A percentile compares a stretch with the other conserved stretches of the same genome.
Evolutionary conservation across 495 filamentous ascomycete genomes (phyloP).

Genomic region (Umbilicaria muhlenbergii): DNA sequence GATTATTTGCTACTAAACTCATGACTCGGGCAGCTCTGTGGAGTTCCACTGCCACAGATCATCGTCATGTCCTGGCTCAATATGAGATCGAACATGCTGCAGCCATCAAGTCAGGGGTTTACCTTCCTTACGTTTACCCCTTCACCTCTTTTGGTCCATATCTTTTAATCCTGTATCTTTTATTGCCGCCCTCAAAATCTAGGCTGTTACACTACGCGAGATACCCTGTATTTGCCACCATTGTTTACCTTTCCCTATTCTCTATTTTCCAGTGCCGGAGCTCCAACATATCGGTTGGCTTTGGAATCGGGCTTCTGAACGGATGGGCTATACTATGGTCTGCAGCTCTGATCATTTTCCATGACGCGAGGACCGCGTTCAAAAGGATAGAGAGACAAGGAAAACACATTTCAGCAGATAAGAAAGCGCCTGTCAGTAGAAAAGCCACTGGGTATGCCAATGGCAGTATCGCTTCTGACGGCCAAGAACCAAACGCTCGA

Average conservation of each 20-base stretch:
- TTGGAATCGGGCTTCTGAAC: constrained; percentile 49
- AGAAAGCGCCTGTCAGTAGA: neutral
- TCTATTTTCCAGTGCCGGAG: constrained; percentile 29
- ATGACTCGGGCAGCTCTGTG: constrained; percentile 1
- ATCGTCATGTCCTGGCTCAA: constrained; percentile 1
- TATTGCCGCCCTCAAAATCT: constrained; percentile 38
- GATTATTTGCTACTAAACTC: neutral
- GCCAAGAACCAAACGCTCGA: neutral
- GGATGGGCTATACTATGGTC: constrained; percentile 55
- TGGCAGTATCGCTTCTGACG: neutral
- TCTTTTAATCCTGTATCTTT: constrained; percentile 38
- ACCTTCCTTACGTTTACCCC: constrained; percentile 39
- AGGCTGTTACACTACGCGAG: constrained; percentile 31
- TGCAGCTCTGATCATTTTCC: constrained; percentile 43
- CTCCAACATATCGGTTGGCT: constrained; percentile 42
- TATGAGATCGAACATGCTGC: constrained; percentile 5
- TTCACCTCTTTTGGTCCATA: constrained; percentile 31
- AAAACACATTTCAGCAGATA: neutral
- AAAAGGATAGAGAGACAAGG: constrained; percentile 41
- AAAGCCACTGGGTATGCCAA: neutral
- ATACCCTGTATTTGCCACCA: constrained; percentile 35
- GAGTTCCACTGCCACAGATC: neutral
- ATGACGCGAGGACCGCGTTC: constrained; percentile 48
- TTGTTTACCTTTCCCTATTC: constrained; percentile 28
- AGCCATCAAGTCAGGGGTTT: constrained; percentile 21